Evolutionary conservation across 495 filamentous ascomycete species (phyloP).

Genomic region (Tricharina praecox): DNA sequence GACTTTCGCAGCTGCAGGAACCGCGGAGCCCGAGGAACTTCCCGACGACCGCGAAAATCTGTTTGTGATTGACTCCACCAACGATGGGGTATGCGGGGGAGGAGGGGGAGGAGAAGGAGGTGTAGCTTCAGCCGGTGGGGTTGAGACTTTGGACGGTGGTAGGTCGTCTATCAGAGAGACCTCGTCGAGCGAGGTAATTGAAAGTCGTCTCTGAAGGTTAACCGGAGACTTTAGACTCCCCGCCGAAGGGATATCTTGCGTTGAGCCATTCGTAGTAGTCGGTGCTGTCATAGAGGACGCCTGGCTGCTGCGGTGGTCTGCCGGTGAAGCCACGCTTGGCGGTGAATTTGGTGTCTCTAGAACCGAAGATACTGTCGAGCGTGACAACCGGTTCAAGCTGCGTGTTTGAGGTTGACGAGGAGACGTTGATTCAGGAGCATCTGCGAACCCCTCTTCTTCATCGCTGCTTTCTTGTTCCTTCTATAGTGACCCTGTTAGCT

Average conservation of each 20-base stretch:
- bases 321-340: conserved; percentile 9
- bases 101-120: conserved; percentile 13
- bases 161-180: conserved; percentile 27
- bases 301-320: conserved; percentile 19
- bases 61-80: conserved; percentile 26
- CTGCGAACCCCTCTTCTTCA: conserved; percentile 23
- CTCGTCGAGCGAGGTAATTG: conserved; percentile 25
- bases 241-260: conserved; percentile 16
- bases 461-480: conserved; percentile 19
- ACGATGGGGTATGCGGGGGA: conserved; percentile 16
- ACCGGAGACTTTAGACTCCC: conserved; percentile 16
- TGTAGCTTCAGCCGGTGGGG: neutral
- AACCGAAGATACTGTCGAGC: conserved; percentile 21
- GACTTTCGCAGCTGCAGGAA: too few relatives aligned
- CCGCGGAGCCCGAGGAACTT: conserved; percentile 16
- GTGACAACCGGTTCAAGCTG: conserved; percentile 11
- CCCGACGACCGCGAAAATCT: conserved; percentile 25
- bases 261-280: conserved; percentile 20
- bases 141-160: conserved; percentile 14
- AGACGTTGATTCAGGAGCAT: conserved; percentile 16
- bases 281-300: conserved; percentile 21
- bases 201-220: conserved; percentile 24
- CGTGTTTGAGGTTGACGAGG: conserved; percentile 9
- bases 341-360: conserved; percentile 16
- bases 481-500: conserved; percentile 17